phyloP scores from a whole-genome alignment of 2,329 filamentous ascomycete species.

The Aspergillus niger region DNA sequence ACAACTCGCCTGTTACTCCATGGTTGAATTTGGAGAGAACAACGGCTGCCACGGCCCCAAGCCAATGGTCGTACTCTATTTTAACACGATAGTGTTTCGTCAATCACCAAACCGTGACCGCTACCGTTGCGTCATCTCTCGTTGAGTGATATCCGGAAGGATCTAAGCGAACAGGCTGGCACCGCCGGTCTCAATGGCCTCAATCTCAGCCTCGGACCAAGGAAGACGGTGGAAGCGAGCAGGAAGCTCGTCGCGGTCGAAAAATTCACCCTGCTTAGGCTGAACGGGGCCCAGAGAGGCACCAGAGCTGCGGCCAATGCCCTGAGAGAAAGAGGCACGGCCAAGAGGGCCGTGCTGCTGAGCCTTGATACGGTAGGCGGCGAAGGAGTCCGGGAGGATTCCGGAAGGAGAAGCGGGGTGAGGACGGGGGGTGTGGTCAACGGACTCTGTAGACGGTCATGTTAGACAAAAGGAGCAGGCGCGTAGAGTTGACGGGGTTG shows the following conservation, averaged over 20 bases:
- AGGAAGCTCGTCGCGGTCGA: constrained; percentile 88
- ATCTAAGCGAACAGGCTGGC: constrained; percentile 64
- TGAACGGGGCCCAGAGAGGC: constrained; percentile 71
- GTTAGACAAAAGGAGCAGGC: constrained; percentile 5
- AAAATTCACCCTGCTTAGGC: constrained; percentile 73
- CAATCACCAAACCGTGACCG: constrained; percentile 10
- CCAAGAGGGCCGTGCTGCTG: constrained; percentile 66
- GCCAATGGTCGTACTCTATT: background rate
- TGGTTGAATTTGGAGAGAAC: constrained; percentile 7
- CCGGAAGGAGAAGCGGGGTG: constrained; percentile 61
- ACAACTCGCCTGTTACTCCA: background rate
- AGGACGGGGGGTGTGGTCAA: constrained; percentile 59
- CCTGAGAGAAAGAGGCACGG: constrained; percentile 40
- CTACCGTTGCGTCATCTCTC: constrained; percentile 22
- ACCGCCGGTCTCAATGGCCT: constrained; percentile 91
- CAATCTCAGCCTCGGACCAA: constrained; percentile 82
- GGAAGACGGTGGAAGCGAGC: constrained; percentile 74
- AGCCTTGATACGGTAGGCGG: constrained; percentile 63
- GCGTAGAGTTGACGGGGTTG: background rate
- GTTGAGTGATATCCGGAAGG: constrained; percentile 4
- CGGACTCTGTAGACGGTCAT: constrained; percentile 35
- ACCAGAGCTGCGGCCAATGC: constrained; percentile 65
- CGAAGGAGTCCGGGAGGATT: constrained; percentile 62
- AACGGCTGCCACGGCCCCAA: constrained; percentile 3
- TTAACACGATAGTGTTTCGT: background rate